Base-by-base conservation (phyloP, 2,329 filamentous ascomycete species). In the Cadophora sp. region DNA sequence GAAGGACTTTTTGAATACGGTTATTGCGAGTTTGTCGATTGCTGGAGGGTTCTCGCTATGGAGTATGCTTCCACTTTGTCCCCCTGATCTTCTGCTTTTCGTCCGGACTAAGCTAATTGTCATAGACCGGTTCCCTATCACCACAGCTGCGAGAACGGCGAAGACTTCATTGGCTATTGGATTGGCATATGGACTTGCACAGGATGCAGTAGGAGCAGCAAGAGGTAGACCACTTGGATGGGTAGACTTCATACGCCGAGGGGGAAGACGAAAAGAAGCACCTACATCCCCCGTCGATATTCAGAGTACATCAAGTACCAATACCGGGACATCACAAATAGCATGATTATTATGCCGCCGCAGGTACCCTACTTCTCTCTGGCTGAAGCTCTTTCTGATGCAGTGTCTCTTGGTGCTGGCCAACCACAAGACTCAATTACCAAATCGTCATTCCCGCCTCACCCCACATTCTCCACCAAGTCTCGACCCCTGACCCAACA, bases 11-110 rank as follows among this genome's bases (percentile, higher is more conserved):
- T 77, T 93, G 74, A 95, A 91, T 72, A 97, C 92, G 0, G 88
- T 93, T 6, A 85, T 94, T 67, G 94, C 96, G 29, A 94, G 92
- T 58, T 82, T 97, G 78, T 91, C 92, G 0, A 91, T 96, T 43
- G 93, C 94, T 0, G 95, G 95, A 1, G 85, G 89, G 9, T 97
- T 97, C 83, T 97, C 94, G 78, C 82, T 94, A 68, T 91, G 92
- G 87, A 92, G 93, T 94, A 85, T 78, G 90, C 83, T 53, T 11
- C 11, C 22, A 31, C 16, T 27, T 64, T 63, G 27, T 51, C 60
- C 50, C 31, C 55, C 27, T 64, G 55, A 26, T 55, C 43, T 56
- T 29, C 46, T 50, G 51, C 34, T 24, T 56, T 53, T 22, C 64
- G 58, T 22, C n/a, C n/a, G n/a, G n/a, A 64, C 48, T 22, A 2